Evolutionary conservation across 2,329 filamentous ascomycete species (phyloP), one percentile per base, ranked within the genome.

Genomic region (Colletotrichum filicis): DNA sequence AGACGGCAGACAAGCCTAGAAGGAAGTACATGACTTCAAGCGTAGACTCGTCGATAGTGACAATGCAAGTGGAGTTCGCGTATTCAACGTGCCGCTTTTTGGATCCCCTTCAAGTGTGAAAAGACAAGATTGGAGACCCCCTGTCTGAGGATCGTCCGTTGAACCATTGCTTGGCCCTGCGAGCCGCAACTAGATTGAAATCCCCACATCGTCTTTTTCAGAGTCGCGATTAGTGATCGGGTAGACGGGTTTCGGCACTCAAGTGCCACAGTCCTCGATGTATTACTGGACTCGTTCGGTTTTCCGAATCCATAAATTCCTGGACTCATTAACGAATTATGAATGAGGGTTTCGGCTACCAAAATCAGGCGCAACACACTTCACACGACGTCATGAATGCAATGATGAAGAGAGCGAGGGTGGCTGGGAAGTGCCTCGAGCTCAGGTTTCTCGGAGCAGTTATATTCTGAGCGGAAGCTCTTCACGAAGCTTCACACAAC

Each of bases 141-240:
- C 37, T 55, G 61, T n/a, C 61, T 46, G 49, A 30, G 28, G 49
- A 28, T 64, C 37, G 37, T 42, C 37, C 37, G 37, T 42, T 42
- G 22, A 32, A 9, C 28, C 32, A 11, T 28, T 6, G 24, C 49
- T 46, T 46, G 46, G 7, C 61, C 3, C 58, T 24, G 22, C 6
- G 61, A 64, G 61, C 61, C 61, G 61, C 49, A 64, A 12, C 61
- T 64, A 64, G 46, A 64, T 64, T 64, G 46, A 26, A 22, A 24
- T 37, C 16, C 12, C 61, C 49, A 46, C 61, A 35, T 46, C 4
- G 30, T n/a, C 37, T 22, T 53, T 6, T 24, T 24, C 12, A 24
- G 22, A n/a, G 49, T 53, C 22, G 49, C 49, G 8, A 42, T 53
- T 53, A 12, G 22, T 53, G 49, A 4, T 53, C 49, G 49, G 49